Conservation (phyloP, 208 protist genomes). For the Balamuthia mandrillaris region DNA sequence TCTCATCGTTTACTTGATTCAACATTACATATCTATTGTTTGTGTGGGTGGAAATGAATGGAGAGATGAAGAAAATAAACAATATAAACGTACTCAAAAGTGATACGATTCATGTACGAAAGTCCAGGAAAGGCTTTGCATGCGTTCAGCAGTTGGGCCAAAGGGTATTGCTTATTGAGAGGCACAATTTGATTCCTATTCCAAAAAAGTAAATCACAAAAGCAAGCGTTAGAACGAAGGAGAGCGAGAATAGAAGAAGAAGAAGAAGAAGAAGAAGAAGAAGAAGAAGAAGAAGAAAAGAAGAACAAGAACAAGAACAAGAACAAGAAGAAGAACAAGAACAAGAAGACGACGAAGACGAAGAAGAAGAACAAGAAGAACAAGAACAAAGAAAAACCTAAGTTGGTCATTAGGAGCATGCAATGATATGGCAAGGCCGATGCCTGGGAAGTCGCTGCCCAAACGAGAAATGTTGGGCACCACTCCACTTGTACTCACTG, state of each 20-base stretch:
- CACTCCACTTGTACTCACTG: not conserved
- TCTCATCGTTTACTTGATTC: constrained; percentile 14
- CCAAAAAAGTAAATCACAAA: too few species aligned
- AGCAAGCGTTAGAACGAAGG: too few species aligned
- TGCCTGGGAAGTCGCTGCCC: constrained; percentile 25
- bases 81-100: constrained; percentile 2
- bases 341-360: not conserved
- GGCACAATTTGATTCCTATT: constrained; percentile 16
- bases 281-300: not conserved
- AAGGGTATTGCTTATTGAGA: not conserved
- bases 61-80: not conserved
- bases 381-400: not conserved
- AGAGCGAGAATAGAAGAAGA: not conserved
- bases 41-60: not conserved
- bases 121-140: constrained; percentile 11
- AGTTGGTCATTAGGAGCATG: not conserved
- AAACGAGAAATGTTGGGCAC: constrained; percentile 21
- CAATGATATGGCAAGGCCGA: constrained; percentile 1
- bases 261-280: not conserved
- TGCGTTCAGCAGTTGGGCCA: not conserved
- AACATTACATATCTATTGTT: too few species aligned
- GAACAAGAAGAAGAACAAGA: not conserved
- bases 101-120: constrained; percentile 25
- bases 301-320: not conserved
- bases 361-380: not conserved